Evolutionary conservation across 306 rosid species (phyloP), one percentile per base, ranked within the genome.

Genomic region (Quercus alba): DNA sequence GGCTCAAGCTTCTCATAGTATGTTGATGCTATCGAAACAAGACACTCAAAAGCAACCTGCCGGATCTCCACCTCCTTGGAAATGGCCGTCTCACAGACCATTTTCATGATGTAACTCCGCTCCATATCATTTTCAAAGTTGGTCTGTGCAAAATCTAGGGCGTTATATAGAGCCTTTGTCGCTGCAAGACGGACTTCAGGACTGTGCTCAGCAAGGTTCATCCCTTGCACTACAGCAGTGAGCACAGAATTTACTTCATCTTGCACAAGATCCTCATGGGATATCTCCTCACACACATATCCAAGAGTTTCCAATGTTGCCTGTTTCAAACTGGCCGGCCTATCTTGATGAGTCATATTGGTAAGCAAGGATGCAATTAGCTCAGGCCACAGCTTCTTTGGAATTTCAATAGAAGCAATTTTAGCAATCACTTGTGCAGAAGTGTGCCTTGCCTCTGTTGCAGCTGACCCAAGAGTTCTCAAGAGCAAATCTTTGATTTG

Each of bases 31-130:
- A 84, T 84, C 12, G 87, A 84, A 62, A 78, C 87, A 55, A 84
- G 84, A 73, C 87, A 84, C 78, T 84, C 87, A 79, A 79, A 84
- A 70, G 84, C 87, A 64, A 63, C 81, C 81, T 84, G 84, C 70
- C 87, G 66, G 51, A 83, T 35, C 75, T 83, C 80, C 17, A 62
- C 80, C 69, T 83, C 86, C 64, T 79, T 79, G 19, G 86, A 84
- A 80, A 84, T 61, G 31, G 87, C 81, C 1, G 87, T 61, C 69
- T 79, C 84, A 21, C 81, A 84, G 9, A 84, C 78, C 77, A 80
- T 70, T 80, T 75, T 80, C 87, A 84, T 84, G 72, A 84, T 84
- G 38, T 49, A 79, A 71, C 72, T 76, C 54, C 87, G 70, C 61
- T 84, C 87, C 81, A 84, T 80, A 56, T 84, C 81, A 80, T 76